These are phyloP conservation scores for Elongisporangium anandrum DNA, from an alignment of 352 stramenopile genomes.

Conservation along the genomic window DNA sequence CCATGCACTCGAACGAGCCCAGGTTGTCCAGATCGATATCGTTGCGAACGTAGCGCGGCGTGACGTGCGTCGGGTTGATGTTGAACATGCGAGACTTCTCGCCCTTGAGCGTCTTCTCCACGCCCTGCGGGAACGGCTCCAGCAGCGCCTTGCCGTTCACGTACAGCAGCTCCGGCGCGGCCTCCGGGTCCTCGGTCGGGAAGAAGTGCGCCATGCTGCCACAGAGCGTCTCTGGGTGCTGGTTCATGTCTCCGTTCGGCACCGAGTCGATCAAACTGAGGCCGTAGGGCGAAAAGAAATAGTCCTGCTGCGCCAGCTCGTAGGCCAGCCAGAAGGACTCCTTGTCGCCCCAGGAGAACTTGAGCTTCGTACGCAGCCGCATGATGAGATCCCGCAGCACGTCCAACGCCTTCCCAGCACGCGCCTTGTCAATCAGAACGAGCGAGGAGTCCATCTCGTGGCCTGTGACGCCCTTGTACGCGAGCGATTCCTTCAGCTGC, in stretches of 20 bases:
- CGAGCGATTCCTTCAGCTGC: constrained; percentile 28
- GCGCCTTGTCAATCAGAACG: constrained; percentile 37
- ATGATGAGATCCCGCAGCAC: constrained; percentile 43
- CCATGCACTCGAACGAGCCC: constrained; percentile 43
- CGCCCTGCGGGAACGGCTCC: constrained; percentile 28
- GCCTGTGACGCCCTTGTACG: constrained; percentile 28
- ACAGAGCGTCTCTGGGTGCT: constrained; percentile 31
- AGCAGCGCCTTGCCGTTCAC: constrained; percentile 27
- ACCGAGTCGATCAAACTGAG: constrained; percentile 27
- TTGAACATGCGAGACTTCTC: constrained; percentile 35
- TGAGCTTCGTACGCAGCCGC: constrained; percentile 24
- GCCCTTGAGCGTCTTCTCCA: constrained; percentile 26
- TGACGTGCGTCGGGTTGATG: constrained; percentile 32
- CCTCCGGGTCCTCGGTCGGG: constrained; percentile 16
- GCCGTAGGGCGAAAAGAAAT: constrained; percentile 51
- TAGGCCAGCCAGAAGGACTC: constrained; percentile 50
- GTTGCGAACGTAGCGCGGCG: constrained; percentile 16
- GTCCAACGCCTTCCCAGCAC: constrained; percentile 28
- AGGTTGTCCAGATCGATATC: constrained; percentile 18
- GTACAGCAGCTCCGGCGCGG: constrained; percentile 21
- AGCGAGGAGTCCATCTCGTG: constrained; percentile 65
- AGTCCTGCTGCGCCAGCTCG: constrained; percentile 41
- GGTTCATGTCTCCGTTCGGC: constrained; percentile 22
- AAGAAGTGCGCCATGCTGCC: constrained; percentile 43
- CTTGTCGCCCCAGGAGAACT: constrained; percentile 56